A percentile compares a stretch with the other conserved stretches of the same genome.
Evolutionary conservation across 2,329 filamentous ascomycete species (phyloP).

Genomic region (Cytospora piceae): DNA sequence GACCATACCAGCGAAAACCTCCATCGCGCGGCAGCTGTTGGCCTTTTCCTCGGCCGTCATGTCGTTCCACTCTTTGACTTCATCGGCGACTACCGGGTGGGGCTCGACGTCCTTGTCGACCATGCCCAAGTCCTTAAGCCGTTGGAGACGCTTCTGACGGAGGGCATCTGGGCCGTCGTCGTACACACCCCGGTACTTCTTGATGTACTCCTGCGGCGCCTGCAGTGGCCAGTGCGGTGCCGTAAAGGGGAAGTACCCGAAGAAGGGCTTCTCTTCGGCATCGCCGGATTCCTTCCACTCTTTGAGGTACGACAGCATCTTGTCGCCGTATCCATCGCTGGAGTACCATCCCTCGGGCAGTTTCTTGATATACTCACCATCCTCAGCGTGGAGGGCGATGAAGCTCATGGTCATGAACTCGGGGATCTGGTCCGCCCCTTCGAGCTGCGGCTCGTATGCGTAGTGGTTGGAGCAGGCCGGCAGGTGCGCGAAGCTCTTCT

Average conservation of each 20-base stretch:
- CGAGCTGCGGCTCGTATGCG: conserved; percentile 50
- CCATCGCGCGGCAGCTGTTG: conserved; percentile 59
- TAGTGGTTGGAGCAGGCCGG: conserved; percentile 64
- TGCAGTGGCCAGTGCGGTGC: conserved; percentile 68
- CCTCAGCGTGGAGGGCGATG: conserved; percentile 45
- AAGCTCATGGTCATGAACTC: conserved; percentile 45
- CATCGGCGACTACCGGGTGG: conserved; percentile 54
- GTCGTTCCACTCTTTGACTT: conserved; percentile 52
- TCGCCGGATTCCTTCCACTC: conserved; percentile 47
- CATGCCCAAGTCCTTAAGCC: conserved; percentile 61
- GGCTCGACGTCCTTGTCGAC: conserved; percentile 54
- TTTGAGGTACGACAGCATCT: conserved; percentile 54
- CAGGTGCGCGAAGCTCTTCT: conserved; percentile 61
- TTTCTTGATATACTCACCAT: conserved; percentile 45
- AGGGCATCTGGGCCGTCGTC: conserved; percentile 63
- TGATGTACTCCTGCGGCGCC: conserved; percentile 56
- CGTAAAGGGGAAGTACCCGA: conserved; percentile 63
- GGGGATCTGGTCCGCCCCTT: conserved; percentile 44
- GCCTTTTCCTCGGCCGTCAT: conserved; percentile 50
- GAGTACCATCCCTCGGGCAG: conserved; percentile 58
- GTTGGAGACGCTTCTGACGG: conserved; percentile 54
- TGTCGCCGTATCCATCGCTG: conserved; percentile 55
- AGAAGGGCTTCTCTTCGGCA: conserved; percentile 51
- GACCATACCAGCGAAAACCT: conserved; percentile 67
- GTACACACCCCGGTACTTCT: conserved; percentile 63